phyloP scores from a whole-genome alignment of 108 stramenopile species.

The Cylindrotheca closterium region DNA sequence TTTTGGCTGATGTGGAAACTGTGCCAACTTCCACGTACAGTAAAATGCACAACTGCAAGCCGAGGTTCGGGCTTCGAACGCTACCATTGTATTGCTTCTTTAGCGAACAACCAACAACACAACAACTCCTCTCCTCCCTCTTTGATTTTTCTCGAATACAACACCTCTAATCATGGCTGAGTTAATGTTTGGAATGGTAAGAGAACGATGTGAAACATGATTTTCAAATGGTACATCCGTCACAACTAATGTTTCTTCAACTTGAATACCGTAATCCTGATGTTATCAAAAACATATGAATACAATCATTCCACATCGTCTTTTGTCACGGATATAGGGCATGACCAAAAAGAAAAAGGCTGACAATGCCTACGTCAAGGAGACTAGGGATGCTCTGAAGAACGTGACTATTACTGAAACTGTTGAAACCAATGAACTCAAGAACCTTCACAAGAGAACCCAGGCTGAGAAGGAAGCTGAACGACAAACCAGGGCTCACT shows the following conservation, averaged over 20 bases:
- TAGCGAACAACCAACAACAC: no score
- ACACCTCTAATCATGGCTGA: conserved; percentile 18
- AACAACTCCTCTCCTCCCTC: no score
- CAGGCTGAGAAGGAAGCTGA: conserved; percentile 16
- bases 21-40: no score
- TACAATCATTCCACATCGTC: neutral
- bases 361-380: conserved; percentile 4
- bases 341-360: conserved; percentile 26
- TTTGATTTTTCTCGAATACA: no score
- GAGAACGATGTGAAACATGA: neutral
- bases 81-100: no score
- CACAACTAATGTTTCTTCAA: no score
- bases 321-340: neutral
- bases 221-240: no score
- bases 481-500: conserved; percentile 2
- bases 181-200: conserved; percentile 23
- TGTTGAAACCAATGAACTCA: conserved; percentile 25
- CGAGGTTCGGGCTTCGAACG: no score
- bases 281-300: neutral
- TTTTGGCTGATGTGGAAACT: no score
- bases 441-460: conserved; percentile 25
- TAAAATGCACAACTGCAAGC: no score
- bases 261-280: no score
- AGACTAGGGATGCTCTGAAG: conserved; percentile 17
- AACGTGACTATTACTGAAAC: conserved; percentile 25